A percentile compares a stretch with the other conserved stretches of the same genome.
phyloP scores from a whole-genome alignment of 441 rosid genomes.

The Adansonia gregorii region DNA sequence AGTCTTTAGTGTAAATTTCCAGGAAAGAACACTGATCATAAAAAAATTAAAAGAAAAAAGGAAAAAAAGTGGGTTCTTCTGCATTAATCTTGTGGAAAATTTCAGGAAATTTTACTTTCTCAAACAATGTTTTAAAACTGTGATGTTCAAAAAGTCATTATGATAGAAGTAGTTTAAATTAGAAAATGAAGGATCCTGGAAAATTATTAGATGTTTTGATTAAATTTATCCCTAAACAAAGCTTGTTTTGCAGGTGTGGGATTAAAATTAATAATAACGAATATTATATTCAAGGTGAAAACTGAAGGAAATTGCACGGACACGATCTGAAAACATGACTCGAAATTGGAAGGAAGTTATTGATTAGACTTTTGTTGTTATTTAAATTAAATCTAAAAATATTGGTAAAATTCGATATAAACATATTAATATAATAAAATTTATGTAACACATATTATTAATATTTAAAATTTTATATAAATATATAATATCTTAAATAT shows the following conservation, averaged over 20 bases:
- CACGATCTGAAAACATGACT: neutral
- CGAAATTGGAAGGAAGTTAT: too few relatives aligned
- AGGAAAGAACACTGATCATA: neutral
- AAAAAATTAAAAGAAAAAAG: too few relatives aligned
- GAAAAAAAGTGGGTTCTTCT: neutral
- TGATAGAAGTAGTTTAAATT: neutral
- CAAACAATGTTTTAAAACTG: neutral
- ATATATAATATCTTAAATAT: too few relatives aligned
- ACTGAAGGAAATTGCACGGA: neutral
- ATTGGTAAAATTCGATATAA: too few relatives aligned
- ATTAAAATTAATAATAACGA: neutral
- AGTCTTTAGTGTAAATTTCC: neutral
- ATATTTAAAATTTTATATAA: too few relatives aligned
- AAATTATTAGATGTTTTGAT: neutral
- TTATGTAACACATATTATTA: too few relatives aligned
- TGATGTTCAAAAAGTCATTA: neutral
- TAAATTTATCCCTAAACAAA: too few relatives aligned
- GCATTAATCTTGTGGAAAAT: neutral
- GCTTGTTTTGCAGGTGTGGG: too few relatives aligned
- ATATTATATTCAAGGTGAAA: neutral
- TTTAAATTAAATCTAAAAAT: too few relatives aligned
- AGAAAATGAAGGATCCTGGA: neutral
- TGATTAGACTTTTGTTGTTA: too few relatives aligned
- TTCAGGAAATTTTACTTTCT: neutral
- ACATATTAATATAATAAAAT: too few relatives aligned